Base-by-base conservation (phyloP, 169 alveolate species). In the Ichthyophthirius multifiliis region DNA sequence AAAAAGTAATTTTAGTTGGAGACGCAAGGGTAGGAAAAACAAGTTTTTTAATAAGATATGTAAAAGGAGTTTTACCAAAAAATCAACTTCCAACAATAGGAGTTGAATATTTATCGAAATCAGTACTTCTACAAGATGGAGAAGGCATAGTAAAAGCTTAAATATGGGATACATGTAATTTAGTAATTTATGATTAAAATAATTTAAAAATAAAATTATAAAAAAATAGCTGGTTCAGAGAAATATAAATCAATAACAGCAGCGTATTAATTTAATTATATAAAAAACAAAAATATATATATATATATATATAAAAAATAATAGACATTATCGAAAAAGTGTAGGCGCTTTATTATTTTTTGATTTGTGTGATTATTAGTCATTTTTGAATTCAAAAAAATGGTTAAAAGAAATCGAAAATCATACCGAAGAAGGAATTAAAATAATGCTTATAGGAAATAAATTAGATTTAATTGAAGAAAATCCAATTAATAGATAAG, bases 361-460 rank as follows among this genome's bases (percentile, higher is more conserved):
- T 82, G 97, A 93, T 83, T 78, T 93, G n/a, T 88, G 95, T 5
- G 86, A 85, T 45, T 82, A 82, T 55, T 47, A 86, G 34, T 79
- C 95, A 0, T 93, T 90, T 73, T 80, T 76, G 12, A 93, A 88
- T 90, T 91, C 82, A 12, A 23, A 71, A 6, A 67, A 75, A 65
- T 92, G 99, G 99, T 90, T 98, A 62, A 98, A 97, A 82, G 99
- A 99, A 86, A 92, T 99, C 44, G 90, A 99, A 76, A 96, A 96
- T 83, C 95, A 98, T 80, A 98, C 99, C 1, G 99, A 98, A 78
- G 98, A 98, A 7, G 99, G 98, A 67, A 97, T 98, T 43, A 99
- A 98, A 15, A 96, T 98, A 30, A 97, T 97, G 94, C 91, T 99
- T 44, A 99, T 99, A 10, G 99, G 99, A 44, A 99, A 99, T 91